Base-by-base conservation (phyloP, 768 basidiomycete genomes). In the Hypholoma fasciculare region DNA sequence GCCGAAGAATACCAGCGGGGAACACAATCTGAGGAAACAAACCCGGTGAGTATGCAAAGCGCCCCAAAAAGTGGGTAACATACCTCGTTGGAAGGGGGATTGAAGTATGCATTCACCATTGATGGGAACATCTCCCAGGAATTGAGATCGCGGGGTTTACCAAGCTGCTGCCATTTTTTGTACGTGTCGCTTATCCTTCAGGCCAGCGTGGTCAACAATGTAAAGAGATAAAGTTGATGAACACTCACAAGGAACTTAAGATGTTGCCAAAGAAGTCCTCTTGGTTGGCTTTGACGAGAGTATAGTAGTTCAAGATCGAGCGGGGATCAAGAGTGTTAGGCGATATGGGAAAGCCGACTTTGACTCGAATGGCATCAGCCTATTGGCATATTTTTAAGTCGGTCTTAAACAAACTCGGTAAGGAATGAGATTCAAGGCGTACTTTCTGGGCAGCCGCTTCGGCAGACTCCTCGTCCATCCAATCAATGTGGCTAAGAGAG, bases 1-100 rank as follows among this genome's bases (percentile, higher is more conserved):
- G 88, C 61, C 89, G 93, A 16, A 98, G 75, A 65, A 98, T 95
- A 23, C 97, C 97, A 19, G 97, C 96, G 8, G 97, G 96, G 77
- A 99, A 98, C 19, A 94, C 92, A 52, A 96, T 94, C 88, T 92
- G 30, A 26, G 12, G 39, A 43, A 8, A 9, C 43, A 38, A 58
- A 46, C 13, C 49, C 4, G 27, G 27, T 47, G 11, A 13, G 42
- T 14, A 43, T 9, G 26, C 38, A 20, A 52, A 30, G 47, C 17
- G 47, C 8, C 4, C 9, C 17, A 50, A 27, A 16, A 50, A 27
- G 13, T 23, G 8, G 57, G 9, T 20, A 57, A 52, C 74, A 39
- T 59, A 91, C 91, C 80, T 96, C 94, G 62, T 94, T 95, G 1
- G 89, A 86, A 9, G 92, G 89, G 34, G 94, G 89, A 60, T 87